Conservation (phyloP, 2,329 filamentous ascomycete species). For the Trichoderma oligosporum region DNA sequence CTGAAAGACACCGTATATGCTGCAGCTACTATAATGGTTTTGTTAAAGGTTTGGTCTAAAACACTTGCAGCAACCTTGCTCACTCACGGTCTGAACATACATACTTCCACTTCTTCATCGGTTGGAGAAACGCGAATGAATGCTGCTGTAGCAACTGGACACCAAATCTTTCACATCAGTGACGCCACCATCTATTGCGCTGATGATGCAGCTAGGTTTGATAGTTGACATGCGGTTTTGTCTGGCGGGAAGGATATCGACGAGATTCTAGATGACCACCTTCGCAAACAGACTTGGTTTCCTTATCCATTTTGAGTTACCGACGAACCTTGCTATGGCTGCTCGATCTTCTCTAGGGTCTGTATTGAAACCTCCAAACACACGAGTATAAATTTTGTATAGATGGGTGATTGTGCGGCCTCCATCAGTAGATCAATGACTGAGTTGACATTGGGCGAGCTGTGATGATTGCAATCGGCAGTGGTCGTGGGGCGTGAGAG, state of each 20-base stretch:
- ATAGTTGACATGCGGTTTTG: conserved; percentile 22
- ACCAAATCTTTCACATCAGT: conserved; percentile 27
- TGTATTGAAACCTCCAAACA: conserved; percentile 23
- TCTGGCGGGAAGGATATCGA: neutral
- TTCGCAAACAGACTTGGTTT: conserved; percentile 27
- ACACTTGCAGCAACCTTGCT: conserved; percentile 19
- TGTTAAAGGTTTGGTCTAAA: too few relatives aligned
- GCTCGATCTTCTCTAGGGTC: neutral
- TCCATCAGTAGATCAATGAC: too few relatives aligned
- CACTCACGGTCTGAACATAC: conserved; percentile 22
- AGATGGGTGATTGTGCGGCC: neutral
- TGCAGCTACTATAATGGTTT: too few relatives aligned
- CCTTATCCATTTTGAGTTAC: neutral
- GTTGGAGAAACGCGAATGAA: conserved; percentile 18
- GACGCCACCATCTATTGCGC: conserved; percentile 20
- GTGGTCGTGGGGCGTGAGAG: too few relatives aligned
- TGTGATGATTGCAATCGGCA: too few relatives aligned
- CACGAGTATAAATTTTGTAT: too few relatives aligned
- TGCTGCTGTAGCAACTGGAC: conserved; percentile 20
- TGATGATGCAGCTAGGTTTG: conserved; percentile 27
- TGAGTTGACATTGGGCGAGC: too few relatives aligned
- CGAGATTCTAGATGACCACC: conserved; percentile 18
- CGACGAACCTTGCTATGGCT: neutral
- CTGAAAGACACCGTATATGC: too few relatives aligned
- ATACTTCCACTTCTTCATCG: conserved; percentile 21